Conservation (phyloP, 441 rosid species). For the California macrophylla region DNA sequence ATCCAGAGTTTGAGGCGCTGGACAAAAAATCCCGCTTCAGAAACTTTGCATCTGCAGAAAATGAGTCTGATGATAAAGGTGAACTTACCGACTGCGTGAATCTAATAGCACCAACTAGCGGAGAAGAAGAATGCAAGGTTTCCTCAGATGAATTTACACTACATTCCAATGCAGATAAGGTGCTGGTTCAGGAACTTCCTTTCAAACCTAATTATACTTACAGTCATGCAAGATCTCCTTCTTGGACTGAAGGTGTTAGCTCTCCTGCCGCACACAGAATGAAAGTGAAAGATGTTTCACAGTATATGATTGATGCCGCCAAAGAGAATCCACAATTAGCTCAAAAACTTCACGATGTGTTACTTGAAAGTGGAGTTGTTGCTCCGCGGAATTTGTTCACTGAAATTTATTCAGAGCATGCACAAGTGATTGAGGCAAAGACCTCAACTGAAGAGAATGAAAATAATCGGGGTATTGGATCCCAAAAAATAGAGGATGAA, state of each 20-base stretch:
- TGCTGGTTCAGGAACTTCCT: conserved; percentile 32
- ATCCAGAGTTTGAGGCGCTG: conserved; percentile 35
- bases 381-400: conserved; percentile 86
- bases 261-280: conserved; percentile 76
- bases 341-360: conserved; percentile 88
- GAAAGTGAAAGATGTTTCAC: conserved; percentile 96
- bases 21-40: conserved; percentile 35
- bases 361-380: conserved; percentile 86
- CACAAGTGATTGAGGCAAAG: conserved; percentile 27
- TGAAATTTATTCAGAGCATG: conserved; percentile 51
- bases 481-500: conserved; percentile 24
- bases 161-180: conserved; percentile 31
- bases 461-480: conserved; percentile 15
- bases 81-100: conserved; percentile 23
- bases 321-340: conserved; percentile 92
- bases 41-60: conserved; percentile 25
- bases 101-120: conserved; percentile 19
- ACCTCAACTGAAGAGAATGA: conserved; percentile 30
- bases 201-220: conserved; percentile 40
- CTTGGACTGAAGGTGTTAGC: conserved; percentile 97
- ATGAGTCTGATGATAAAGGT: conserved; percentile 35
- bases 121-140: conserved; percentile 34
- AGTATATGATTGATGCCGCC: conserved; percentile 92
- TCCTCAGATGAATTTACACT: conserved; percentile 18
- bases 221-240: conserved; percentile 74